Conservation (phyloP, 2,329 filamentous ascomycete species). For the Fusarium euwallaceae region DNA sequence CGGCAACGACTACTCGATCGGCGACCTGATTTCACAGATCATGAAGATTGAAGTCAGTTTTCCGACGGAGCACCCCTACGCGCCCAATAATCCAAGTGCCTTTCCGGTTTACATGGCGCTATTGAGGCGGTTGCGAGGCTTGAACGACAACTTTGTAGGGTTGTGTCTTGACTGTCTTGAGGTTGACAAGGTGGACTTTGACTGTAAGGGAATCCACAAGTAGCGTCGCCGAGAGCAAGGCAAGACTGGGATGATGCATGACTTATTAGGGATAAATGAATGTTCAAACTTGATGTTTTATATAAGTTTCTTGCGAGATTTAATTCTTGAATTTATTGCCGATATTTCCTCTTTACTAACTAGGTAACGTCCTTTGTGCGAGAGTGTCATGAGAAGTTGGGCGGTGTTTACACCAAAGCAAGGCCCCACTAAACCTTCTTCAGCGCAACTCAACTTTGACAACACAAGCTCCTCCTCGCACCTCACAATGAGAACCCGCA, state of each 20-base stretch:
- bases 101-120: background rate
- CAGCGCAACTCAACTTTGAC: constrained; percentile 12
- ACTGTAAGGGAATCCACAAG: background rate
- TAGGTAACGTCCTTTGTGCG: background rate
- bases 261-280: background rate
- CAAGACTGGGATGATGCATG: background rate
- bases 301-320: background rate
- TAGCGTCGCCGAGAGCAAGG: background rate
- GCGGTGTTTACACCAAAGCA: background rate
- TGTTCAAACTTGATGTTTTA: background rate
- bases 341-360: background rate
- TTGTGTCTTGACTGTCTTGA: constrained; percentile 3
- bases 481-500: constrained; percentile 53
- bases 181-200: background rate
- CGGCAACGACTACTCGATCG: background rate
- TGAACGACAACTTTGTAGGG: background rate
- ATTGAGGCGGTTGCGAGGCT: background rate
- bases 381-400: background rate
- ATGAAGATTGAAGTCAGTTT: background rate
- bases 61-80: background rate
- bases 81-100: background rate
- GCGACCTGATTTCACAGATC: background rate
- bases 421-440: constrained; percentile 25
- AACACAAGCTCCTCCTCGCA: background rate
- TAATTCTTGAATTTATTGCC: background rate